These are phyloP conservation scores for Uronychia binucleata DNA, from an alignment of 73 alveolate genomes.

Conservation along the genomic window DNA sequence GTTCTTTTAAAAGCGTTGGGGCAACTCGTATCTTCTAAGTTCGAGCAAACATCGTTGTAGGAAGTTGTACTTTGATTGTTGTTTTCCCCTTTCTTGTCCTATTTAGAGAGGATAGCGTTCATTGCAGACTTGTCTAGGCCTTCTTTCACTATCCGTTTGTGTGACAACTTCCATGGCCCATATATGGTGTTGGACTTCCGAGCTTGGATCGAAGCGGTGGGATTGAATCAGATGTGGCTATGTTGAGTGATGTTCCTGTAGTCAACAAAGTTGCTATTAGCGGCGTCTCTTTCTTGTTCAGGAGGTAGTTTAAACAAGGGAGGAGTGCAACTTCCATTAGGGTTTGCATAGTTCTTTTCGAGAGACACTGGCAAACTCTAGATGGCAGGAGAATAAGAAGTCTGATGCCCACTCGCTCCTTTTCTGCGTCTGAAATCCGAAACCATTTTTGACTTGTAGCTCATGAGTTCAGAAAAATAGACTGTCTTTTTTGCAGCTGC, in stretches of 20 bases:
- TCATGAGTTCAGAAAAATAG: background rate
- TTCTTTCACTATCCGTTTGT: background rate
- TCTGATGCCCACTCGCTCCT: background rate
- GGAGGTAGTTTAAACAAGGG: background rate
- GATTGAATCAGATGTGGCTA: background rate
- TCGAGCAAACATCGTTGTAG: no score
- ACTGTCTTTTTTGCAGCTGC: background rate
- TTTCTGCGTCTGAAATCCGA: background rate
- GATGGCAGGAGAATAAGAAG: no score
- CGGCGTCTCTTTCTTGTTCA: background rate
- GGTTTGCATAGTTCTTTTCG: no score
- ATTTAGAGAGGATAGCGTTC: background rate
- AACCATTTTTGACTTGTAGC: no score
- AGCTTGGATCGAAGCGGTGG: background rate
- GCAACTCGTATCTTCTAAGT: background rate
- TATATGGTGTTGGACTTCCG: background rate
- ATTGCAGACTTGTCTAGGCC: background rate
- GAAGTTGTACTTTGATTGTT: background rate
- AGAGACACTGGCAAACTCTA: no score
- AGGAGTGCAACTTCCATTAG: background rate
- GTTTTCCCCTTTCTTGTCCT: background rate
- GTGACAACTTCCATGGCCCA: background rate
- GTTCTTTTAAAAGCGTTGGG: no score
- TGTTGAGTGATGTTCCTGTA: background rate
- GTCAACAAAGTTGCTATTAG: background rate